A percentile compares a stretch with the other conserved stretches of the same genome.
Evolutionary conservation across 208 protist genomes (phyloP).

Genomic region (Balamuthia mandrillaris): DNA sequence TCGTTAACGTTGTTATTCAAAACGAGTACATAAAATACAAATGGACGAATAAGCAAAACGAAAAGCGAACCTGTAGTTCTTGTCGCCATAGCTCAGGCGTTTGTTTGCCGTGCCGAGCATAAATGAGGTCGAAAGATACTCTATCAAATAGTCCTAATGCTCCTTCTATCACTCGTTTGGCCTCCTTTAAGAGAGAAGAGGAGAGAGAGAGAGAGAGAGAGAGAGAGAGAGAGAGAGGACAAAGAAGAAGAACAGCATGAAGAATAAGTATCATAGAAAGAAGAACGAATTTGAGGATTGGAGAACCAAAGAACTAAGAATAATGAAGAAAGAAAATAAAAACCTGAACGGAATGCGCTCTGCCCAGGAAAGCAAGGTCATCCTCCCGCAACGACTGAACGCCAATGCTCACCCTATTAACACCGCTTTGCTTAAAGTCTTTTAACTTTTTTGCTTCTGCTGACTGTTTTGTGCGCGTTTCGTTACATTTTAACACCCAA

Average conservation of each 20-base stretch:
- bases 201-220: neutral
- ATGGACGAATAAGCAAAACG: neutral
- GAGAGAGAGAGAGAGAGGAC: neutral
- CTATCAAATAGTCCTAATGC: slow-evolving; percentile 10
- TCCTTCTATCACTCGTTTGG: neutral
- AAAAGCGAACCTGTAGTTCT: neutral
- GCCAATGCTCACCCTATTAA: slow-evolving; percentile 51
- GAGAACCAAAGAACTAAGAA: neutral
- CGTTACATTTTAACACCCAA: no score
- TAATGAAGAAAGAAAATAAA: neutral
- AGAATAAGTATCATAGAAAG: no score
- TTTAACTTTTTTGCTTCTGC: neutral
- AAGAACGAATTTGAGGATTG: neutral
- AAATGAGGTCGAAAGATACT: slow-evolving; percentile 55
- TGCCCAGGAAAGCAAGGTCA: slow-evolving; percentile 17
- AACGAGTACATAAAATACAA: no score
- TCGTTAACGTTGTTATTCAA: no score
- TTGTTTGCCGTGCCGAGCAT: slow-evolving; percentile 37
- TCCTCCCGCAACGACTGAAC: slow-evolving; percentile 35
- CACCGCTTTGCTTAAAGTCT: slow-evolving; percentile 26
- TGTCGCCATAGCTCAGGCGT: slow-evolving; percentile 22
- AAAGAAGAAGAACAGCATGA: neutral
- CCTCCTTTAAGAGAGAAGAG: neutral
- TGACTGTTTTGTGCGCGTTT: no score
- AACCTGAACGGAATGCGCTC: slow-evolving; percentile 2